These are phyloP conservation scores for Dactylellina sp. DNA, from an alignment of 2,329 filamentous ascomycete genomes.

Conservation along the genomic window DNA sequence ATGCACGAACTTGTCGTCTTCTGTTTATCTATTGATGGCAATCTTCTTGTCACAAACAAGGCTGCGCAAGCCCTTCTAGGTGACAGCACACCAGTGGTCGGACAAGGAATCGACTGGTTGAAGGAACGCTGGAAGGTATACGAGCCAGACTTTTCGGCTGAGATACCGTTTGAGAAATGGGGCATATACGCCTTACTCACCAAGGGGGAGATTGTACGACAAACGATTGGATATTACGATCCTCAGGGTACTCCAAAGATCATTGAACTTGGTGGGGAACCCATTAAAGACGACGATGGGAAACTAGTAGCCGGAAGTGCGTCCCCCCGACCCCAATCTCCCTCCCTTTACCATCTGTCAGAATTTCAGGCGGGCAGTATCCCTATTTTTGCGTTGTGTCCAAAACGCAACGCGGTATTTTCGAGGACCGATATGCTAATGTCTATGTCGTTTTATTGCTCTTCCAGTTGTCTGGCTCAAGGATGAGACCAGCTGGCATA, in stretches of 20 bases:
- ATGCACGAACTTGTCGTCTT: conserved; percentile 54
- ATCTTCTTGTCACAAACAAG: conserved; percentile 53
- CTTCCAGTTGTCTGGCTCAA: conserved; percentile 52
- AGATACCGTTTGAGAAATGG: conserved; percentile 56
- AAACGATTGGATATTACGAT: conserved; percentile 52
- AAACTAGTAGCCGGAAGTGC: conserved; percentile 51
- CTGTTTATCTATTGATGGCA: conserved; percentile 49
- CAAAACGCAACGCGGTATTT: conserved; percentile 32
- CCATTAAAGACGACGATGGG: conserved; percentile 45
- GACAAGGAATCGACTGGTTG: conserved; percentile 52
- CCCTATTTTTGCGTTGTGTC: conserved; percentile 45
- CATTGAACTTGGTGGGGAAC: conserved; percentile 55
- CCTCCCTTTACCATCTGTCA: not conserved
- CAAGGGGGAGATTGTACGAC: conserved; percentile 42
- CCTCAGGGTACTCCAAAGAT: conserved; percentile 35
- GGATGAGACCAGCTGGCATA: conserved; percentile 53
- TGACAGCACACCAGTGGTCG: conserved; percentile 51
- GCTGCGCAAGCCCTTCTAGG: conserved; percentile 49
- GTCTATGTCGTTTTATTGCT: not conserved
- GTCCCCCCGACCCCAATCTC: conserved; percentile 12
- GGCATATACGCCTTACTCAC: conserved; percentile 50
- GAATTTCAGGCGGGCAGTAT: conserved; percentile 13
- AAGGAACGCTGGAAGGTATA: conserved; percentile 55
- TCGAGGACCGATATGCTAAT: conserved; percentile 16
- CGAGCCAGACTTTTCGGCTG: conserved; percentile 54